phyloP scores from a whole-genome alignment of 305 asterid species.

The Nicotiana rustica region DNA sequence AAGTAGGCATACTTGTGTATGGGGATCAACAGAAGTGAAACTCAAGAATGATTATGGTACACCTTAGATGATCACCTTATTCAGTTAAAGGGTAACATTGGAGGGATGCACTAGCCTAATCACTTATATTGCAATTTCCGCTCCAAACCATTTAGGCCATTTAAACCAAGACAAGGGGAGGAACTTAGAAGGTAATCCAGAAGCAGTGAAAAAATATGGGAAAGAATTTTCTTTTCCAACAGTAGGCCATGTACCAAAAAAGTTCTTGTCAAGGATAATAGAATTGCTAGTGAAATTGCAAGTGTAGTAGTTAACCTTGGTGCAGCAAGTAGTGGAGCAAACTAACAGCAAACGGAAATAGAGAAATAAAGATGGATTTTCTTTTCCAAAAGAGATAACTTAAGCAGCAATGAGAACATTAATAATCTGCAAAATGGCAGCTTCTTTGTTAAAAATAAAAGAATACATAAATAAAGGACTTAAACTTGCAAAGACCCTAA shows the following conservation, averaged over 20 bases:
- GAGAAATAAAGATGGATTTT: not conserved
- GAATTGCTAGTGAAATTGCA: slow-evolving; percentile 22
- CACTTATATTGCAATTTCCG: not conserved
- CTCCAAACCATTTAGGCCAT: not conserved
- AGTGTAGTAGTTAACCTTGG: slow-evolving; percentile 11
- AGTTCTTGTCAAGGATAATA: not conserved
- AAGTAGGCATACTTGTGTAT: not conserved
- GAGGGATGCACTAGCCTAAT: slow-evolving; percentile 16
- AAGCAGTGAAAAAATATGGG: slow-evolving; percentile 15
- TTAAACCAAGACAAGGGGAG: slow-evolving; percentile 17
- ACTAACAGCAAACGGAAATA: slow-evolving; percentile 4
- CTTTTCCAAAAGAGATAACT: not conserved
- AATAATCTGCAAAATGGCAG: slow-evolving; percentile 28
- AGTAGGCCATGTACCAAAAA: slow-evolving; percentile 1
- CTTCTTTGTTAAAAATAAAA: not conserved
- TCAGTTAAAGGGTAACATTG: slow-evolving; percentile 27
- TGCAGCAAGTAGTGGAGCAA: not conserved
- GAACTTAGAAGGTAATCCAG: not conserved
- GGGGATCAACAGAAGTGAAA: not conserved
- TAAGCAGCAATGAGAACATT: slow-evolving; percentile 23
- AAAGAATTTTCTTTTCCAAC: not conserved
- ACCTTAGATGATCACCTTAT: slow-evolving; percentile 13
- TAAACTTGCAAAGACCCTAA: slow-evolving; percentile 1
- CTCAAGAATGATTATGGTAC: slow-evolving; percentile 23
- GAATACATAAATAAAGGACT: slow-evolving; percentile 17